Conservation (phyloP, 2,329 filamentous ascomycete species). For the Fusarium albidum region DNA sequence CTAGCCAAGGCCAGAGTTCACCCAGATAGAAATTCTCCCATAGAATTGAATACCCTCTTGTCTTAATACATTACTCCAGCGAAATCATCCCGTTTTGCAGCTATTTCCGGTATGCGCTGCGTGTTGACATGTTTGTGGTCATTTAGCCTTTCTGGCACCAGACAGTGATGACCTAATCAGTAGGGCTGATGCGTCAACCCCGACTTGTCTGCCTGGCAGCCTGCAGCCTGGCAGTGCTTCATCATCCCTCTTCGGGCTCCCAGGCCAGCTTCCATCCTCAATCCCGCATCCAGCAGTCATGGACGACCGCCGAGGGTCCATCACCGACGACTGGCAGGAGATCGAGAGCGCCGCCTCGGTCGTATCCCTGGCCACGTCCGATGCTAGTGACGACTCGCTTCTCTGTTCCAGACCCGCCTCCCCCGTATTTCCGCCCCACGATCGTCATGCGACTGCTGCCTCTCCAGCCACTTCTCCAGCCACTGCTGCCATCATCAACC, state of each 20-base stretch:
- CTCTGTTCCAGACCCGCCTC: background rate
- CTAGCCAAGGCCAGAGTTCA: no score
- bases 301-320: slow-evolving; percentile 11
- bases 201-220: no score
- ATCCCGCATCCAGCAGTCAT: slow-evolving; percentile 12
- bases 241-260: background rate
- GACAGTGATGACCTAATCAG: no score
- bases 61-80: no score
- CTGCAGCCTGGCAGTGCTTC: no score
- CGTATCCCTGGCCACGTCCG: slow-evolving; percentile 22
- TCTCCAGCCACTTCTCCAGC: background rate
- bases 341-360: slow-evolving; percentile 30
- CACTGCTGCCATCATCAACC: background rate
- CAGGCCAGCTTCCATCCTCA: background rate
- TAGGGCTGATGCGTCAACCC: no score
- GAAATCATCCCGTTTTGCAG: no score
- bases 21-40: no score
- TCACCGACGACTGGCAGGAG: slow-evolving; percentile 36
- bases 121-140: no score
- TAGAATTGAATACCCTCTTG: no score
- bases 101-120: no score
- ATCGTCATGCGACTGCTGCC: background rate
- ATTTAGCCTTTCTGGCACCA: no score
- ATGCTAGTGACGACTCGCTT: slow-evolving; percentile 11
- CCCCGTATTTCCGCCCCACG: background rate